phyloP scores from a whole-genome alignment of 1,284 basidiomycete genomes.

The Puccinia hordei region DNA sequence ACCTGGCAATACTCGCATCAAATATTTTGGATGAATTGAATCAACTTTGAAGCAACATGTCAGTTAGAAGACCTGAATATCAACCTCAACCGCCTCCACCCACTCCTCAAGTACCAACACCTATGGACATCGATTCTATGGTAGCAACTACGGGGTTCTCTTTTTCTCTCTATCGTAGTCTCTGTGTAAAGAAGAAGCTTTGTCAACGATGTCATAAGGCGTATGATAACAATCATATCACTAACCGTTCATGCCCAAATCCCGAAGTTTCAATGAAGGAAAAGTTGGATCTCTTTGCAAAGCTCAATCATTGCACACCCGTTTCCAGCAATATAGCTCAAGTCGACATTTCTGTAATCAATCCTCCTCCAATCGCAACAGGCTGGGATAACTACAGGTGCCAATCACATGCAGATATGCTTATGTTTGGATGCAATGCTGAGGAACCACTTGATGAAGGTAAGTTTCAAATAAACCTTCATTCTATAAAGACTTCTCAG shows the following conservation, averaged over 20 bases:
- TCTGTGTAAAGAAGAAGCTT: background rate
- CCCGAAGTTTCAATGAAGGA: background rate
- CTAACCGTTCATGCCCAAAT: background rate
- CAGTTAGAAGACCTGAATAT: background rate
- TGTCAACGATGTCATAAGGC: background rate
- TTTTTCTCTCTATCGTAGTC: background rate
- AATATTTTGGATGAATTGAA: background rate
- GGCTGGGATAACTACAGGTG: too few species aligned
- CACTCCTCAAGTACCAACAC: background rate
- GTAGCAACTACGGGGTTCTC: background rate
- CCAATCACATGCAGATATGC: too few species aligned
- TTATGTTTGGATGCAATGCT: too few species aligned
- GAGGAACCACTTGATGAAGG: too few species aligned
- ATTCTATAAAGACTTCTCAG: too few species aligned
- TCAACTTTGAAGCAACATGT: background rate
- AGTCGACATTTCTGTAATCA: too few species aligned
- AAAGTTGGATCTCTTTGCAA: background rate
- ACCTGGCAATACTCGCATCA: too few species aligned
- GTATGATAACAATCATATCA: background rate
- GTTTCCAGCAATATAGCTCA: background rate
- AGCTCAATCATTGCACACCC: background rate
- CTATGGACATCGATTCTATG: slow-evolving; percentile 8
- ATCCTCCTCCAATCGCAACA: too few species aligned
- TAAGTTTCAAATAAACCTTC: too few species aligned
- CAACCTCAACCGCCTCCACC: background rate